These are phyloP conservation scores for Gonium pectorale DNA, from an alignment of 139 green algal genomes.

Conservation along the genomic window DNA sequence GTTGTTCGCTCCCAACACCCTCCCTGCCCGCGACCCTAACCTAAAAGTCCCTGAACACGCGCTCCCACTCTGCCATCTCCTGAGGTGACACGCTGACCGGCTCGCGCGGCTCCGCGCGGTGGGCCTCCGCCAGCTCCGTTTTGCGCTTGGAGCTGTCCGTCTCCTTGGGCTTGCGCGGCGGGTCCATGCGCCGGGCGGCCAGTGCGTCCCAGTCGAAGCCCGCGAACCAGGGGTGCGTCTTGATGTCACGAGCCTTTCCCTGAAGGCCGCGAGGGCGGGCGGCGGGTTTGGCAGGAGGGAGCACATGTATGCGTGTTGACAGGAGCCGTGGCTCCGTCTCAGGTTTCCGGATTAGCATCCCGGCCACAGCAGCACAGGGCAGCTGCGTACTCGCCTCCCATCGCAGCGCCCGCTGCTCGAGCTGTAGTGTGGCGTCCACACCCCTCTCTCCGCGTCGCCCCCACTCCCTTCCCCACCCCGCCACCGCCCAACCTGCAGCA, in stretches of 20 bases:
- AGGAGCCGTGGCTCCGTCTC: no score
- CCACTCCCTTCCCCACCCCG: neutral
- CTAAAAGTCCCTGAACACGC: constrained; percentile 64
- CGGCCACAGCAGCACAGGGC: neutral
- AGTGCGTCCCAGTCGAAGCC: constrained; percentile 93
- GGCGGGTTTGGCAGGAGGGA: no score
- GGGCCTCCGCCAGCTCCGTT: constrained; percentile 54
- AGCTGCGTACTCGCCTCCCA: neutral
- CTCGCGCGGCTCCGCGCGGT: constrained; percentile 55
- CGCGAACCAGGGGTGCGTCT: constrained; percentile 93
- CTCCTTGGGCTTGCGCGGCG: constrained; percentile 78
- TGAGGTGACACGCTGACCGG: constrained; percentile 69
- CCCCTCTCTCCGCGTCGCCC: neutral
- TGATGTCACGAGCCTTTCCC: constrained; percentile 83
- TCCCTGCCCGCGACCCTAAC: no score
- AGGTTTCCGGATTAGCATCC: no score
- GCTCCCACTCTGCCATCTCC: constrained; percentile 75
- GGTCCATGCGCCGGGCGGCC: constrained; percentile 78
- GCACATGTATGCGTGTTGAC: no score
- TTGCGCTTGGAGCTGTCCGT: constrained; percentile 86
- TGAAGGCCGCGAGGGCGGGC: no score
- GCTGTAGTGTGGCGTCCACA: neutral
- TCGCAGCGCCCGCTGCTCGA: neutral
- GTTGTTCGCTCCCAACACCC: no score
- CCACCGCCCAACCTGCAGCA: constrained; percentile 65